These are phyloP conservation scores for Phytopythium boreale DNA, from an alignment of 352 stramenopile genomes.

Conservation along the genomic window DNA sequence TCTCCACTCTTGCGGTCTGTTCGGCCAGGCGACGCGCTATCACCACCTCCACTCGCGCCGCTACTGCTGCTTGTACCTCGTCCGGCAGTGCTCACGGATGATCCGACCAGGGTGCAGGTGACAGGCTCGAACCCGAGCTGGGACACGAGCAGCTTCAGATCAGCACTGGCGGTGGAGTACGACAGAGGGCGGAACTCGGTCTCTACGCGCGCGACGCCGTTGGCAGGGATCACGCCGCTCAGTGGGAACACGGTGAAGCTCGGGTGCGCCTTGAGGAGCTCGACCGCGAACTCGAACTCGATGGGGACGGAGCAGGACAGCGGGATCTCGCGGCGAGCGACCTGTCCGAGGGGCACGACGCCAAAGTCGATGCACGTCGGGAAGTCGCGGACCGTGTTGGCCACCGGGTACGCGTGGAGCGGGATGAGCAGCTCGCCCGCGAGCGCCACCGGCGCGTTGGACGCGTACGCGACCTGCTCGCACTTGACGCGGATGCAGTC, in stretches of 20 bases:
- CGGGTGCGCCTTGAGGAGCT: slow-evolving; percentile 56
- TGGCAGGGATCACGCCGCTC: slow-evolving; percentile 61
- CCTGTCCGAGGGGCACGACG: slow-evolving; percentile 43
- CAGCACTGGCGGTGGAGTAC: slow-evolving; percentile 58
- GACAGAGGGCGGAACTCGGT: slow-evolving; percentile 70
- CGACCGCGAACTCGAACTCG: slow-evolving; percentile 85
- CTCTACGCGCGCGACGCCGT: slow-evolving; percentile 59
- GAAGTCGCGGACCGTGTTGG: slow-evolving; percentile 70
- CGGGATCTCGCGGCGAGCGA: slow-evolving; percentile 35
- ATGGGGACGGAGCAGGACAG: slow-evolving; percentile 82
- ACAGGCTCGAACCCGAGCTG: slow-evolving; percentile 75
- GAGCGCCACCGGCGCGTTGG: slow-evolving; percentile 36
- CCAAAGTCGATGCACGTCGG: slow-evolving; percentile 84
- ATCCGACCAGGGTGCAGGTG: slow-evolving; percentile 59
- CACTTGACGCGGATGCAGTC: slow-evolving; percentile 80
- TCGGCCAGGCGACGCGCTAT: background rate
- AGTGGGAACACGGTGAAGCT: slow-evolving; percentile 80
- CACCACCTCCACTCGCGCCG: background rate
- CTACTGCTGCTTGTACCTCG: background rate
- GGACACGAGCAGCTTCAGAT: slow-evolving; percentile 71
- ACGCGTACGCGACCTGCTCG: slow-evolving; percentile 68
- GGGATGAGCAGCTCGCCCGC: slow-evolving; percentile 59
- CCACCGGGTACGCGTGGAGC: slow-evolving; percentile 85
- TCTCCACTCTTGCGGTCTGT: background rate
- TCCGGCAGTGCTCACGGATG: slow-evolving; percentile 34